Conservation (phyloP, 2,329 filamentous ascomycete species). For the Elsinoe australis region DNA sequence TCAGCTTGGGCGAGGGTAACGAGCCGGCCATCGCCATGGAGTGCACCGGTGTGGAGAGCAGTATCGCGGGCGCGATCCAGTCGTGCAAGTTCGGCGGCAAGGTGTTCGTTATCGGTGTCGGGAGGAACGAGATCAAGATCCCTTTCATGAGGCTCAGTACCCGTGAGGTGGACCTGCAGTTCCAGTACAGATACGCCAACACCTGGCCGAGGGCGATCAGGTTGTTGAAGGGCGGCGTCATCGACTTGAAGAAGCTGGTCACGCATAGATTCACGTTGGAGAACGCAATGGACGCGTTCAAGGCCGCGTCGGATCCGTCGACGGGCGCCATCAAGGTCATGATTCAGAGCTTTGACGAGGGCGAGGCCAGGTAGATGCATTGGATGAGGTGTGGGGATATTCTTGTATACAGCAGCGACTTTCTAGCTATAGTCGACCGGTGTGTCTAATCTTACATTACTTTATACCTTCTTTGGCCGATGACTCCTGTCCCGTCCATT, state of each 20-base stretch:
- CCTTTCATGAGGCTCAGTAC: conserved; percentile 92
- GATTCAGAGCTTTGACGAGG: conserved; percentile 61
- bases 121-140: conserved; percentile 89
- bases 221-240: conserved; percentile 72
- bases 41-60: conserved; percentile 91
- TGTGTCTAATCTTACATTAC: conserved; percentile 10
- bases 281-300: conserved; percentile 81
- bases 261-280: conserved; percentile 83
- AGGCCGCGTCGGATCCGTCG: conserved; percentile 77
- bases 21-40: conserved; percentile 79
- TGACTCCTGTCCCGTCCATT: conserved; percentile 32
- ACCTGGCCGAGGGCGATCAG: conserved; percentile 93
- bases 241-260: conserved; percentile 73
- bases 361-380: conserved; percentile 23
- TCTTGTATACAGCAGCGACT: not conserved
- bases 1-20: conserved; percentile 63
- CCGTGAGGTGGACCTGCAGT: conserved; percentile 86
- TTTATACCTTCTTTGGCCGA: conserved; percentile 25
- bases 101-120: conserved; percentile 93
- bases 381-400: not conserved
- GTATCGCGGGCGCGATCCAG: conserved; percentile 78
- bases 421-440: too few relatives aligned
- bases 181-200: conserved; percentile 94
- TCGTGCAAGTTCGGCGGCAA: conserved; percentile 90
- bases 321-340: conserved; percentile 97